Percentiles rank a stretch among this genome's conserved stretches.
Evolutionary conservation across 2,329 filamentous ascomycete species (phyloP).

Genomic region (Verticillium klebahnii): DNA sequence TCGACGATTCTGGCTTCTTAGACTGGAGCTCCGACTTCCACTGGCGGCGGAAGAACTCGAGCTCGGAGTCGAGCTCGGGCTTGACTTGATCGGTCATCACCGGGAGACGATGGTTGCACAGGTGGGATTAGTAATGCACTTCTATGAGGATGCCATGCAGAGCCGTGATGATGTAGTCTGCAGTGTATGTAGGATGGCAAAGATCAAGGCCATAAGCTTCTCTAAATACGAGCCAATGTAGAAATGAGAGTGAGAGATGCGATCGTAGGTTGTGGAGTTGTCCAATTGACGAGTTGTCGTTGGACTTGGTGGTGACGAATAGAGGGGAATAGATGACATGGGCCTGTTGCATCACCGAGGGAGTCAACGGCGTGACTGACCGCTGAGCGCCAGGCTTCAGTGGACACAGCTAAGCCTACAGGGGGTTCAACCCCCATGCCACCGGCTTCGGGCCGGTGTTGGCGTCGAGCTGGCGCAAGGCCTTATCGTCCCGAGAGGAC

Average conservation of each 20-base stretch:
- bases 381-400: neutral
- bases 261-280: neutral
- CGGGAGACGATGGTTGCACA: neutral
- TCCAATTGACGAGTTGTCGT: neutral
- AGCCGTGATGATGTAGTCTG: neutral
- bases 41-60: conserved; percentile 79
- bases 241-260: neutral
- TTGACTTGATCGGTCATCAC: conserved; percentile 1
- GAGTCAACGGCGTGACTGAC: neutral
- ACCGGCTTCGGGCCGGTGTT: neutral
- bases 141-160: neutral
- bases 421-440: neutral
- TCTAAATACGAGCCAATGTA: neutral
- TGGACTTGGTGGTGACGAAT: neutral
- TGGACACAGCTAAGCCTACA: neutral
- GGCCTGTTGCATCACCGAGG: neutral
- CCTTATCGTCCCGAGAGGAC: neutral
- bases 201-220: neutral
- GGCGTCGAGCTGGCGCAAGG: neutral
- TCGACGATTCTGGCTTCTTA: conserved; percentile 20
- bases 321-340: neutral
- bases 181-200: neutral
- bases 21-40: conserved; percentile 76
- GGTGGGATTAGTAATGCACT: neutral
- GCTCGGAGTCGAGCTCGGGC: conserved; percentile 56